Percentiles rank a stretch among this genome's conserved stretches.
Conservation (phyloP, 257 asterid genomes). For the Penstemon davidsonii region DNA sequence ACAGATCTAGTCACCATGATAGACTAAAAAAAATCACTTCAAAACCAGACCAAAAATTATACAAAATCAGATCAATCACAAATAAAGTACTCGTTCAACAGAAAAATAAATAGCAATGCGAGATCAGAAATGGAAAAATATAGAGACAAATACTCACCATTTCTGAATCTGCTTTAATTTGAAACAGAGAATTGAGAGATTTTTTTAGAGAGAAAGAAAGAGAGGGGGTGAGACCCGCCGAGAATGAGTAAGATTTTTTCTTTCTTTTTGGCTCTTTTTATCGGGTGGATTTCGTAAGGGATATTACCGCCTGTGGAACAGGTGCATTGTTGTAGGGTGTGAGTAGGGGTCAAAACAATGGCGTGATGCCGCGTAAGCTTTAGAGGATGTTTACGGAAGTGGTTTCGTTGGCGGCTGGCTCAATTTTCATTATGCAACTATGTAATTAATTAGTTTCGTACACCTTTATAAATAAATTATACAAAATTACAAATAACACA, state of each 20-base stretch:
- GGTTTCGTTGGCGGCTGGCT: no score
- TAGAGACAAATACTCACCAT: constrained; percentile 28
- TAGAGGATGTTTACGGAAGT: background rate
- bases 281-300: constrained; percentile 1
- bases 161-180: background rate
- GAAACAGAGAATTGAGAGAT: constrained; percentile 7
- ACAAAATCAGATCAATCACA: constrained; percentile 12
- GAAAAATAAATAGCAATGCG: constrained; percentile 6
- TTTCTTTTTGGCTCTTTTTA: constrained; percentile 10
- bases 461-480: no score
- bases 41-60: background rate
- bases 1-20: constrained; percentile 16
- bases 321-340: constrained; percentile 21
- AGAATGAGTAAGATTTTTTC: no score
- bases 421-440: no score
- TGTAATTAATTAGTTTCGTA: no score
- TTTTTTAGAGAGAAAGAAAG: background rate
- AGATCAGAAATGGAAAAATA: background rate
- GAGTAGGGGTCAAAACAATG: constrained; percentile 26
- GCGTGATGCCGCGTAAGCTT: constrained; percentile 40
- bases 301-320: constrained; percentile 6
- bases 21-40: constrained; percentile 9
- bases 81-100: background rate
- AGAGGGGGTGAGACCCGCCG: constrained; percentile 9
- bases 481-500: no score